Conservation (phyloP, 1,284 basidiomycete species). For the Cutaneotrichosporon sp. region DNA sequence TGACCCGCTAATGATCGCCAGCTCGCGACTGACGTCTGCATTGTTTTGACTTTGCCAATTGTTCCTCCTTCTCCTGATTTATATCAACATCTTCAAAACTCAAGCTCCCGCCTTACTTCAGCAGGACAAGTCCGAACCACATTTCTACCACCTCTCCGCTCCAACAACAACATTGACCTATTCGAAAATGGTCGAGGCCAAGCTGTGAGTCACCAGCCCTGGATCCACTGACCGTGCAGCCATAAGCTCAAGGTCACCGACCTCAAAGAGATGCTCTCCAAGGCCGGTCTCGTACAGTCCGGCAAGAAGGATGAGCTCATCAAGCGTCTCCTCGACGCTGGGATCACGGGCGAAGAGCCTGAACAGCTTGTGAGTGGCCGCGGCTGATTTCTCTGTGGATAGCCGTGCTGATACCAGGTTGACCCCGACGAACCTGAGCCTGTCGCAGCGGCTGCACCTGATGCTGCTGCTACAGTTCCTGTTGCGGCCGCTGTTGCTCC, state of each 20-base stretch:
- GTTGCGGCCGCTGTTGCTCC: constrained; percentile 7
- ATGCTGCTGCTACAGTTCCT: neutral
- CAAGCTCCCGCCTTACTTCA: neutral
- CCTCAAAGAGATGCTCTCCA: constrained; percentile 52
- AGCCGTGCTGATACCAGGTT: constrained; percentile 9
- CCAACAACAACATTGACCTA: neutral
- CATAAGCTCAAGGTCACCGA: constrained; percentile 54
- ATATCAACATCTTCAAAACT: neutral
- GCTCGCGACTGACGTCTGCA: neutral
- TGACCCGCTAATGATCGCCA: neutral
- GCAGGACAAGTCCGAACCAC: neutral
- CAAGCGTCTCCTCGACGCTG: constrained; percentile 49
- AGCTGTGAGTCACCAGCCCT: constrained; percentile 27
- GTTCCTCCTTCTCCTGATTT: neutral
- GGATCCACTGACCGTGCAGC: constrained; percentile 27
- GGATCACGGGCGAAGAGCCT: constrained; percentile 28
- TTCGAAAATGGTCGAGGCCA: constrained; percentile 22
- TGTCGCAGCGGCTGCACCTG: neutral
- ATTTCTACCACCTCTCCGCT: neutral
- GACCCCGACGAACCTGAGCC: constrained; percentile 11
- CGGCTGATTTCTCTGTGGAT: neutral
- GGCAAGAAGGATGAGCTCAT: constrained; percentile 55
- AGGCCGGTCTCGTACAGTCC: constrained; percentile 41
- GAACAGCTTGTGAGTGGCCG: constrained; percentile 30
- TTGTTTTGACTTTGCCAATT: constrained; percentile 1